Percentiles rank a stretch among this genome's conserved stretches.
phyloP scores from a whole-genome alignment of 306 rosid species.

The Dalbergia cochinchinensis region DNA sequence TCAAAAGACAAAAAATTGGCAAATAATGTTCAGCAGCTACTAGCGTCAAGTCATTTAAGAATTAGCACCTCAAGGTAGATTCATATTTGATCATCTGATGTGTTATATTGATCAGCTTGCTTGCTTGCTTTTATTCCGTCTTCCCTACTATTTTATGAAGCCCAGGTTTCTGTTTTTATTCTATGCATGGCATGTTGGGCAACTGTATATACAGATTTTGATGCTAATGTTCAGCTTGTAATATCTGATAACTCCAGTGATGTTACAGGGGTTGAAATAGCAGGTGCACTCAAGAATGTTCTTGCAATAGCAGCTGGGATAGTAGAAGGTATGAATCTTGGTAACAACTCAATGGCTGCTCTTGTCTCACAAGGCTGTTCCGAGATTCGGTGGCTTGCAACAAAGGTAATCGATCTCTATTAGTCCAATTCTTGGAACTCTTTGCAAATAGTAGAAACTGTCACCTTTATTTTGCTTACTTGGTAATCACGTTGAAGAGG shows the following conservation, averaged over 20 bases:
- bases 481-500: not conserved
- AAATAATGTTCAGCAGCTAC: slow-evolving; percentile 79
- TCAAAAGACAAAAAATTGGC: slow-evolving; percentile 92
- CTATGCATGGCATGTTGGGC: slow-evolving; percentile 15
- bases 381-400: slow-evolving; percentile 97
- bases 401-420: slow-evolving; percentile 63
- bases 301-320: slow-evolving; percentile 97
- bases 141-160: slow-evolving; percentile 6
- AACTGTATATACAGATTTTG: slow-evolving; percentile 29
- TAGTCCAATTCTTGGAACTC: slow-evolving; percentile 10
- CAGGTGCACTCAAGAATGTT: slow-evolving; percentile 96
- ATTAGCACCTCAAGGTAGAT: slow-evolving; percentile 94
- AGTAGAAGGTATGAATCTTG: slow-evolving; percentile 96
- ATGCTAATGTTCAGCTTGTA: slow-evolving; percentile 65
- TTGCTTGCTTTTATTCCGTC: slow-evolving; percentile 23
- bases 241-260: slow-evolving; percentile 97
- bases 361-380: slow-evolving; percentile 98
- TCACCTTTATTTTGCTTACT: slow-evolving; percentile 2
- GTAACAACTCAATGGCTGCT: slow-evolving; percentile 96
- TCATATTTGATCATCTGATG: not conserved
- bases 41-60: slow-evolving; percentile 82
- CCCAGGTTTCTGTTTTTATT: slow-evolving; percentile 29
- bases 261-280: slow-evolving; percentile 98
- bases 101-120: not conserved
- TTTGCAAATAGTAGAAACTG: not conserved